Conservation (phyloP, 1,139 yeast species). For the Geotrichum aggregatum region DNA sequence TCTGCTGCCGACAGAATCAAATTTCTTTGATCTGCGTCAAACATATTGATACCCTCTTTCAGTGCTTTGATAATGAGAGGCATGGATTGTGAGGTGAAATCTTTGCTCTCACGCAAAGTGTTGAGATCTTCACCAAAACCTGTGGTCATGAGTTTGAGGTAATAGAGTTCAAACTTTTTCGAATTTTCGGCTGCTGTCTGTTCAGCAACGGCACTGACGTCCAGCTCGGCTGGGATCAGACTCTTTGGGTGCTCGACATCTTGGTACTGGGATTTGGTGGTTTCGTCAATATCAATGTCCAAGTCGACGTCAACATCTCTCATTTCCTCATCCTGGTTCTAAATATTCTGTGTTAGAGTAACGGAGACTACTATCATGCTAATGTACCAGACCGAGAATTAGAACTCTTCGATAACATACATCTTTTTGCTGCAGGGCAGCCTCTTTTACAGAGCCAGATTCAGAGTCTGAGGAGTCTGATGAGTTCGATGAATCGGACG, state of each 20-base stretch:
- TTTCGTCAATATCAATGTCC: slow-evolving; percentile 15
- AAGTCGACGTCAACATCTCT: slow-evolving; percentile 15
- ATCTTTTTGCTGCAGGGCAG: too few species aligned
- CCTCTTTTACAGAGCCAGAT: slow-evolving; percentile 13
- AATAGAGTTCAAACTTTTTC: slow-evolving; percentile 35
- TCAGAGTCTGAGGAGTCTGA: slow-evolving; percentile 28
- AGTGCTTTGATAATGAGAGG: slow-evolving; percentile 38
- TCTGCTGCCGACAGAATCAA: slow-evolving; percentile 23
- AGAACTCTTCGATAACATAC: too few species aligned
- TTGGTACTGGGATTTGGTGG: background rate
- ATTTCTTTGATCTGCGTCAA: slow-evolving; percentile 35
- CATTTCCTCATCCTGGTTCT: slow-evolving; percentile 9
- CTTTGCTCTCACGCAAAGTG: slow-evolving; percentile 38
- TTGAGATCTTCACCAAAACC: slow-evolving; percentile 40
- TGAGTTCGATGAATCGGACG: slow-evolving; percentile 30
- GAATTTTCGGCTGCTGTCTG: slow-evolving; percentile 21
- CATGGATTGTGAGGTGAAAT: slow-evolving; percentile 38
- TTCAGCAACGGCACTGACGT: slow-evolving; percentile 16
- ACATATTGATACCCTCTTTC: slow-evolving; percentile 40
- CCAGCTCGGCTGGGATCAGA: slow-evolving; percentile 15
- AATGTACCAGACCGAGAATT: too few species aligned
- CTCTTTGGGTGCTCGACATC: slow-evolving; percentile 18
- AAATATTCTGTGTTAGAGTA: background rate
- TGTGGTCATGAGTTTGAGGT: slow-evolving; percentile 36
- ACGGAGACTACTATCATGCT: too few species aligned